Percentiles rank a stretch among this genome's conserved stretches.
Evolutionary conservation across 345 rosid genomes (phyloP).

Genomic region (Eucalyptus marginata): DNA sequence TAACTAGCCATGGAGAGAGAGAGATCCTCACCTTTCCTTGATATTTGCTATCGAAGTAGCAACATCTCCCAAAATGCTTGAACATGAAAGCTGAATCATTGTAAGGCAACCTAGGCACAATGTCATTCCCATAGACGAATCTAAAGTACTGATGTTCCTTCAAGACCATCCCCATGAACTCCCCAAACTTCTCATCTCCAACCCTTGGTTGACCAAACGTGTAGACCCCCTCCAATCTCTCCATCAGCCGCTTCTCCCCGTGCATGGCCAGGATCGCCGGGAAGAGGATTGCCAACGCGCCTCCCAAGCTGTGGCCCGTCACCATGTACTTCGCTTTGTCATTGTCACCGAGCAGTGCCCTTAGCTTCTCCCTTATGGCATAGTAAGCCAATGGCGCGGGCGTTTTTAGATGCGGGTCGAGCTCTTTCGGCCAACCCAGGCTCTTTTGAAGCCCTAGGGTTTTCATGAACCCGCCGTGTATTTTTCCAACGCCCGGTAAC

Average conservation of each 20-base stretch:
- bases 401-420: neutral
- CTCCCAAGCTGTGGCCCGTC: conserved; percentile 71
- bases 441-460: conserved; percentile 33
- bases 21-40: neutral
- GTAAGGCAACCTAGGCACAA: conserved; percentile 43
- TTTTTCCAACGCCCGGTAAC: conserved; percentile 16
- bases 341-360: neutral
- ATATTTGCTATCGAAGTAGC: conserved; percentile 26
- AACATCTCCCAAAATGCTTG: conserved; percentile 60
- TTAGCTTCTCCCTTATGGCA: conserved; percentile 24
- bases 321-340: conserved; percentile 36
- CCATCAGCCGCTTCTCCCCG: conserved; percentile 16
- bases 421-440: neutral
- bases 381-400: conserved; percentile 34
- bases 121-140: conserved; percentile 47
- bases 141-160: conserved; percentile 26
- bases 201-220: conserved; percentile 76
- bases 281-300: conserved; percentile 44
- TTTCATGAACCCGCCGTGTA: conserved; percentile 55
- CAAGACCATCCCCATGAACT: conserved; percentile 25
- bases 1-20: neutral
- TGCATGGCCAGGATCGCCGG: conserved; percentile 43
- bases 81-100: conserved; percentile 33
- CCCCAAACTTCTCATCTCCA: conserved; percentile 38
- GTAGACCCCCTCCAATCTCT: conserved; percentile 47